Percentiles rank a stretch among this genome's conserved stretches.
These are phyloP conservation scores for Tetrapisispora taiwanensis DNA, from an alignment of 805 yeast genomes.

Conservation along the genomic window DNA sequence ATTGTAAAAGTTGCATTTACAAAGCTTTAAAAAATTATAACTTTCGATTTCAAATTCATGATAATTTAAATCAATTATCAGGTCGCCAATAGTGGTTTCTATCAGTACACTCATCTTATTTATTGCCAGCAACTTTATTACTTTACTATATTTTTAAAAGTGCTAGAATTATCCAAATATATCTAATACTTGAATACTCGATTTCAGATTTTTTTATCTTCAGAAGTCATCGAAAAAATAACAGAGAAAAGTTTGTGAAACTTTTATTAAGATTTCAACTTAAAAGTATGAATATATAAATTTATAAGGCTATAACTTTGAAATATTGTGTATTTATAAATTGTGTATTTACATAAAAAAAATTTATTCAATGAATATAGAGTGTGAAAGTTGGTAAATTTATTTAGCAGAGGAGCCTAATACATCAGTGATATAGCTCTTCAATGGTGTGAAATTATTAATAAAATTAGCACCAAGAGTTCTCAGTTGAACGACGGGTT, in stretches of 20 bases:
- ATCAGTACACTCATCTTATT: conserved; percentile 3
- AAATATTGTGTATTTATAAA: too few species aligned
- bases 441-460: conserved; percentile 53
- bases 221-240: too few species aligned
- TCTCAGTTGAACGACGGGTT: conserved; percentile 66
- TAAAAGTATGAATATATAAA: too few species aligned
- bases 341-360: not conserved
- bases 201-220: too few species aligned
- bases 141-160: too few species aligned
- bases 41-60: not conserved
- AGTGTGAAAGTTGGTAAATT: too few species aligned
- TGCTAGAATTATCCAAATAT: too few species aligned
- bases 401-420: conserved; percentile 21
- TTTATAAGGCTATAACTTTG: too few species aligned
- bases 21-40: conserved; percentile 3
- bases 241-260: too few species aligned
- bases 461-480: conserved; percentile 65
- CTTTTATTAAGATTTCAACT: too few species aligned
- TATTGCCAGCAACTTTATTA: too few species aligned
- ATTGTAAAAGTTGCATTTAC: conserved; percentile 1
- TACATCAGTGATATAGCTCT: conserved; percentile 55
- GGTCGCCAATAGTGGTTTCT: conserved; percentile 1
- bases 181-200: too few species aligned
- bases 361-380: not conserved
- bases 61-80: not conserved